These are phyloP conservation scores for Gardenia jasminoides DNA, from an alignment of 257 asterid genomes.

Conservation along the genomic window DNA sequence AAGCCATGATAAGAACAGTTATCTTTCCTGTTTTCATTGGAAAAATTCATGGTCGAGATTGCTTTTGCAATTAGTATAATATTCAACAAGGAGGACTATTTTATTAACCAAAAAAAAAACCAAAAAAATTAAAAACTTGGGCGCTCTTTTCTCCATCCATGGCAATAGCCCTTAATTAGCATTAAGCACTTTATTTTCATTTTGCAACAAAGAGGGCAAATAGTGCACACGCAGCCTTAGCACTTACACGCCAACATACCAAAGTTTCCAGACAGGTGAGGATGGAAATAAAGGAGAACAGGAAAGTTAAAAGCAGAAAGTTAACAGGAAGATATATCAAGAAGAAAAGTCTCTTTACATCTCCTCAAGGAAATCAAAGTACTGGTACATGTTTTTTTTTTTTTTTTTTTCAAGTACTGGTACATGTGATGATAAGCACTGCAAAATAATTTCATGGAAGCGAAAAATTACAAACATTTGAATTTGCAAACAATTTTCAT, in stretches of 20 bases:
- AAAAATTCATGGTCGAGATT: too few species aligned
- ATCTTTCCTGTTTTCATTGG: too few species aligned
- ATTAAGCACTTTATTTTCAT: neutral
- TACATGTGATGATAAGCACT: neutral
- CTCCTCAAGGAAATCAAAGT: neutral
- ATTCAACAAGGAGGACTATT: neutral
- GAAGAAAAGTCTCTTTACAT: neutral
- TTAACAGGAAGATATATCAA: neutral
- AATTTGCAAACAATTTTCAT: conserved; percentile 13
- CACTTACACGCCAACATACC: too few species aligned
- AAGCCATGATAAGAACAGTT: neutral
- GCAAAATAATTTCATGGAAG: neutral
- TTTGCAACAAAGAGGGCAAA: neutral
- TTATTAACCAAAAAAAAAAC: too few species aligned
- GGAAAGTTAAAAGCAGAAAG: neutral
- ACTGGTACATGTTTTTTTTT: conserved; percentile 1
- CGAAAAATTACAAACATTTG: conserved; percentile 9
- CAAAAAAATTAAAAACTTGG: too few species aligned
- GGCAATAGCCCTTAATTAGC: neutral
- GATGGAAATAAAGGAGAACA: neutral
- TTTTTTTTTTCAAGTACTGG: too few species aligned
- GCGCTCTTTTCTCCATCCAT: neutral
- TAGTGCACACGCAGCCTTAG: too few species aligned
- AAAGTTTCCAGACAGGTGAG: neutral
- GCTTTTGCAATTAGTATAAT: too few species aligned